Conservation (phyloP, 2,329 filamentous ascomycete genomes). For the Monilinia vaccinii-corymbosi region DNA sequence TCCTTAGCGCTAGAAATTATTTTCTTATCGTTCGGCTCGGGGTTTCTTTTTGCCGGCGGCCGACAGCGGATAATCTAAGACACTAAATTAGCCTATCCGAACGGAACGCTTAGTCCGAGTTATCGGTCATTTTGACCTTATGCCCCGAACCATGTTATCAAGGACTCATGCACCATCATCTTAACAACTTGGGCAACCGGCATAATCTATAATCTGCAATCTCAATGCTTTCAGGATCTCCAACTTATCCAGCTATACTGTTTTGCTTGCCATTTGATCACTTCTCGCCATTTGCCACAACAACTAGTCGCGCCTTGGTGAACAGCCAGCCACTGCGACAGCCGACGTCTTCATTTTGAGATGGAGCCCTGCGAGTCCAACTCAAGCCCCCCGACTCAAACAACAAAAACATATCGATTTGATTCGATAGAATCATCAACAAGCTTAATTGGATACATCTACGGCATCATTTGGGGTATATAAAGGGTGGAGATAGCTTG, state of each 20-base stretch:
- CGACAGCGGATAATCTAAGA: background rate
- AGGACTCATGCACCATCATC: background rate
- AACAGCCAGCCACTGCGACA: conserved; percentile 10
- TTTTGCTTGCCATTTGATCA: background rate
- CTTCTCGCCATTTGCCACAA: background rate
- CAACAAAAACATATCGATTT: conserved; percentile 1
- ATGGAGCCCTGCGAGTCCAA: conserved; percentile 27
- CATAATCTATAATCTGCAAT: background rate
- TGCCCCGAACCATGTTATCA: conserved; percentile 1
- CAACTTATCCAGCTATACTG: background rate
- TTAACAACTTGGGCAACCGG: background rate
- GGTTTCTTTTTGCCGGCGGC: background rate
- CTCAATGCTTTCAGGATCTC: conserved; percentile 2
- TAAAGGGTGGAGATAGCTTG: conserved; percentile 2
- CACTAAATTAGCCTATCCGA: background rate
- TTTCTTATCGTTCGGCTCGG: conserved; percentile 5
- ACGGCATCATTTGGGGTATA: background rate
- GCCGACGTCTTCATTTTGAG: conserved; percentile 18
- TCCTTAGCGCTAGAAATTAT: conserved; percentile 6
- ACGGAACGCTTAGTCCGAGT: conserved; percentile 2
- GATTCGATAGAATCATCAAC: background rate
- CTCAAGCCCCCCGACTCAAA: conserved; percentile 19
- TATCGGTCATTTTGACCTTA: conserved; percentile 1
- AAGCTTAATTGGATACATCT: background rate
- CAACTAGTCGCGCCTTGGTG: conserved; percentile 1